phyloP scores from a whole-genome alignment of 2,329 filamentous ascomycete species.

The Leptosphaerulina australis region DNA sequence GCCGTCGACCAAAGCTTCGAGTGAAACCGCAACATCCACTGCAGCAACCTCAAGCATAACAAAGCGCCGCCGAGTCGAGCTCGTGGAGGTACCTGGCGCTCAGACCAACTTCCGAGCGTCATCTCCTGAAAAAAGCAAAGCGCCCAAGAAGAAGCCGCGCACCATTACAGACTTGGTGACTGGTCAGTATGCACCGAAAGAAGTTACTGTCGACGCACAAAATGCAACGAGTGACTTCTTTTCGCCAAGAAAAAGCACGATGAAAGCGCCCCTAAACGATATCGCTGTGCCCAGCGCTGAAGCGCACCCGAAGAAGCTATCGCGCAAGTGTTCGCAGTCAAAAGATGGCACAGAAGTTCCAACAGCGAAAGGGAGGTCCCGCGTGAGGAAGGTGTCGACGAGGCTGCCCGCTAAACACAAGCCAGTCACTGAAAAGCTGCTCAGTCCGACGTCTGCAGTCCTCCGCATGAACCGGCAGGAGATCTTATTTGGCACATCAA shows the following conservation, averaged over 20 bases:
- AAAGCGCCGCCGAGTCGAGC: slow-evolving; percentile 42
- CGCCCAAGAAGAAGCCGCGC: slow-evolving; percentile 47
- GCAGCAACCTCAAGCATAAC: slow-evolving; percentile 16
- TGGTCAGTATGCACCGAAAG: slow-evolving; percentile 38
- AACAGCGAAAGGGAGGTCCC: slow-evolving; percentile 28
- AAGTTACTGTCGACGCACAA: slow-evolving; percentile 8
- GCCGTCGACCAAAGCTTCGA: slow-evolving; percentile 14
- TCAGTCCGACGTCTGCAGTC: slow-evolving; percentile 44
- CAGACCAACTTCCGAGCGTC: slow-evolving; percentile 28
- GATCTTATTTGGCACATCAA: slow-evolving; percentile 50
- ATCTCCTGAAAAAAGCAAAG: slow-evolving; percentile 43
- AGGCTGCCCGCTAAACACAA: slow-evolving; percentile 40
- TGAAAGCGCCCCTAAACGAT: slow-evolving; percentile 38
- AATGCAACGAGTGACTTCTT: slow-evolving; percentile 35
- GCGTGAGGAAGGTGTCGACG: slow-evolving; percentile 32
- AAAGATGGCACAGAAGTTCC: slow-evolving; percentile 25
- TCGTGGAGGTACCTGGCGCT: slow-evolving; percentile 37
- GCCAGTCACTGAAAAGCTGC: slow-evolving; percentile 41
- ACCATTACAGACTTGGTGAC: slow-evolving; percentile 50
- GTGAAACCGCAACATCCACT: slow-evolving; percentile 4
- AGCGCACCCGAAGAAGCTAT: slow-evolving; percentile 23
- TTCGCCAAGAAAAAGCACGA: slow-evolving; percentile 24
- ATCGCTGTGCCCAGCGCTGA: slow-evolving; percentile 7
- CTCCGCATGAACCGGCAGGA: slow-evolving; percentile 40
- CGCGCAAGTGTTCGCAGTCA: slow-evolving; percentile 30